Base-by-base conservation (phyloP, 2,329 filamentous ascomycete genomes). In the Talaromyces sp. region DNA sequence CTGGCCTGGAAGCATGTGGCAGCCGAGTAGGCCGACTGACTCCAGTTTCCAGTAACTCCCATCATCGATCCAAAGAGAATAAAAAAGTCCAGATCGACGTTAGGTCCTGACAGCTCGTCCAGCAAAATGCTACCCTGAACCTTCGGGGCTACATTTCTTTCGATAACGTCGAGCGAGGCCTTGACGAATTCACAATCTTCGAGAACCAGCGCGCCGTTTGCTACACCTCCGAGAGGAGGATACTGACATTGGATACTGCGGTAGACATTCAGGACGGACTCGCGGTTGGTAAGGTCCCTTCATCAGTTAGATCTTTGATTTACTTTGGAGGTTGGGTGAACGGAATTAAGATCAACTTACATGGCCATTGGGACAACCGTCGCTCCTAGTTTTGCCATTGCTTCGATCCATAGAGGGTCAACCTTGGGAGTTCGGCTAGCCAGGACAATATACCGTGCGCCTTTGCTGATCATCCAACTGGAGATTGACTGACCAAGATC, bases 401-500 rank as follows among this genome's bases (percentile, higher is more conserved):
- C 58, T 9, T 65, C 65, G 5, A 68, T 16, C 68, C 68, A 69
- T 30, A 30, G 9, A 0, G 54, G 53, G 18, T 66, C 63, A 5
- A 70, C 51, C 28, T 68, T 68, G 2, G 72, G 71, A 16, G 59
- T 64, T 16, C 73, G 68, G 57, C 72, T 75, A 27, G 72, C 69
- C 7, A 75, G 53, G 6, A 71, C 65, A 28, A 76, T 56, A 57
- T 68, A 40, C 10, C 67, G 59, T n/a, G 71, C 72, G 4, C 73
- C 73, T 54, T 66, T 61, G 3, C 42, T 28, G 10, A 69, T 62
- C 72, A 76, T 73, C 69, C 68, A 76, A 14, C 66, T 51, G 55
- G 63, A 65, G n/a, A 74, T 28, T 2, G 72, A 74, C 23, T 65
- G 65, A 27, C 73, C 73, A 30, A 75, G 61, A 5, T 68, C 66